These are phyloP conservation scores for Coprinopsis sp. DNA, from an alignment of 768 basidiomycete species.

Conservation along the genomic window DNA sequence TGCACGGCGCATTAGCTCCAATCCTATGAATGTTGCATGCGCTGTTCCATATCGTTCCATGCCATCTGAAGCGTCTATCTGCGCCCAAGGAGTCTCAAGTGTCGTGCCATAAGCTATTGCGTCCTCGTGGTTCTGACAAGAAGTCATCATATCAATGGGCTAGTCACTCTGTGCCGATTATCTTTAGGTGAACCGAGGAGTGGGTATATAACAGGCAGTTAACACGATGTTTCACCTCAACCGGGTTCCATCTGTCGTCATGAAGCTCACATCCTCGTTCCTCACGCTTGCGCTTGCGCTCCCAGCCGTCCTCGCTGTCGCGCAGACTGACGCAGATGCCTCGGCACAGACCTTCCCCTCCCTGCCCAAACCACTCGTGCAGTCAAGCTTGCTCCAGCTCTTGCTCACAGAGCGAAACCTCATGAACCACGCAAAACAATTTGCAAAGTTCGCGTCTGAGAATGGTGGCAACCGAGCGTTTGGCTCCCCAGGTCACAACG, in stretches of 20 bases:
- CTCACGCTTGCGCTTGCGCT: conserved; percentile 8
- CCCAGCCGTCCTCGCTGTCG: neutral
- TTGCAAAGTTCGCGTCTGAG: conserved; percentile 23
- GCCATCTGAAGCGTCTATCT: too few species aligned
- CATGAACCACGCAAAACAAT: conserved; percentile 23
- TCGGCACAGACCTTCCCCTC: neutral
- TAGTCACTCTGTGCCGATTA: too few species aligned
- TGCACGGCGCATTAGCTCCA: too few species aligned
- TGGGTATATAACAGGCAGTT: neutral
- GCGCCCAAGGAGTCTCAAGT: too few species aligned
- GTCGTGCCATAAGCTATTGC: too few species aligned
- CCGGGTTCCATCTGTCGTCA: neutral
- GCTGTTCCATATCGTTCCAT: too few species aligned
- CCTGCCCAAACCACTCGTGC: conserved; percentile 11
- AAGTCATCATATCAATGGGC: too few species aligned
- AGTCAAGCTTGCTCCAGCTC: conserved; percentile 8
- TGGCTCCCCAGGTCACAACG: conserved; percentile 26
- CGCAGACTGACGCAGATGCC: conserved; percentile 1
- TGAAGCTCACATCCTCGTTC: conserved; percentile 11
- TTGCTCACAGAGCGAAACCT: conserved; percentile 16
- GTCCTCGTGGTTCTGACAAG: too few species aligned
- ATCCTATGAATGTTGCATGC: too few species aligned
- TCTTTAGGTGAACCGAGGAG: neutral
- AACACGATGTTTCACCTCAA: neutral
- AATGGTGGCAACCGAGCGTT: conserved; percentile 23